Evolutionary conservation across 2,329 filamentous ascomycete species (phyloP), one percentile per base, ranked within the genome.

Genomic region (Fusarium sp.): DNA sequence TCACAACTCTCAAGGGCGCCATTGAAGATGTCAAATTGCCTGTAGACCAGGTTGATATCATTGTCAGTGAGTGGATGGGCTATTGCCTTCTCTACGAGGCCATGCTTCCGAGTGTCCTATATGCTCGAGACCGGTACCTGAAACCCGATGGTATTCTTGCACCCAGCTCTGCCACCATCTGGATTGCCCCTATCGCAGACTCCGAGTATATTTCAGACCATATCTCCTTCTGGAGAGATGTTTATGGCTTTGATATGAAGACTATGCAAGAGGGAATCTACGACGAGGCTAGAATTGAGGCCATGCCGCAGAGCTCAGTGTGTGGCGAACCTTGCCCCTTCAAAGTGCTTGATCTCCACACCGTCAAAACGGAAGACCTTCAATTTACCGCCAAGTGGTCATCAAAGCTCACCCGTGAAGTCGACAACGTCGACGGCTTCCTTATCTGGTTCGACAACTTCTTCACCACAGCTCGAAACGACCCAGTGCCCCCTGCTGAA

Each of bases 61-160:
- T 98, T 76, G 90, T 98, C 63, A 96, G 92, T 62, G 94, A 98
- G 79, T 98, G 94, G 94, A 98, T 98, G 94, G 94, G 94, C 30
- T 98, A 98, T 77, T 92, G 90, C 68, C 86, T 97, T 19, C 86
- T 97, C 7, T 98, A 96, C 78, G 94, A 98, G 80, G 93, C 94
- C 56, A 98, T 98, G 94, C 88, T 98, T 28, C 93, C 96, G 68
- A 96, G 93, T 48, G 93, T 98, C 22, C 85, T 98, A 50, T 95
- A 89, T 75, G 95, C 95, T 43, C 87, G 94, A 64, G 94, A 98
- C 80, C 89, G 88, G 71, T 97, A 97, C 78, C 88, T 98, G 24
- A 89, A 87, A 62, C 87, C 90, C 1, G 90, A 88, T 56, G 94
- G 94, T 17, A 83, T 97, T 52, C 89, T 98, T 82, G 91, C 96